Percentiles rank a stretch among this genome's conserved stretches.
Conservation (phyloP, 2,329 filamentous ascomycete species). For the Fusarium sp. region DNA sequence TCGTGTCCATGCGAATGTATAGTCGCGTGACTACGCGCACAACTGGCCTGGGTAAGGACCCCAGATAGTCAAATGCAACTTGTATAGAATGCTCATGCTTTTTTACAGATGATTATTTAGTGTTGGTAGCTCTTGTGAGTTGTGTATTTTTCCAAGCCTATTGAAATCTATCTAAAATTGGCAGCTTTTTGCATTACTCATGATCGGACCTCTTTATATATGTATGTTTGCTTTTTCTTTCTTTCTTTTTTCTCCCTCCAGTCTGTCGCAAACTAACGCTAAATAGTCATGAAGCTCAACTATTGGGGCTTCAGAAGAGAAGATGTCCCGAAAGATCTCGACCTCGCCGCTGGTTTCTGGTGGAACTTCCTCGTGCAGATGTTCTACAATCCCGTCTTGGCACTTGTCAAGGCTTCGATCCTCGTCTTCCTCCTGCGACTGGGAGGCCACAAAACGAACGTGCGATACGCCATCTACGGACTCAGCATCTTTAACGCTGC, state of each 20-base stretch:
- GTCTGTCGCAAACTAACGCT: too few relatives aligned
- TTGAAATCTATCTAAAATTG: neutral
- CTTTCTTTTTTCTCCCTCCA: accelerated
- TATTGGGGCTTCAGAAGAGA: slow-evolving; percentile 50
- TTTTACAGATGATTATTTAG: slow-evolving; percentile 30
- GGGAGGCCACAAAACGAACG: slow-evolving; percentile 53
- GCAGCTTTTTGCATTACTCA: slow-evolving; percentile 36
- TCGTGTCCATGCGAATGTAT: slow-evolving; percentile 47
- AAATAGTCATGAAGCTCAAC: slow-evolving; percentile 50
- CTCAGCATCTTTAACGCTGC: slow-evolving; percentile 47
- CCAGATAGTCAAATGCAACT: neutral
- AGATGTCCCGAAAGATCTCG: slow-evolving; percentile 41
- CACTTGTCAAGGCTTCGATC: slow-evolving; percentile 60
- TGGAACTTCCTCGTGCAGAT: slow-evolving; percentile 58
- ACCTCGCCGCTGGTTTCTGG: slow-evolving; percentile 43
- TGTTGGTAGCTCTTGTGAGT: slow-evolving; percentile 31
- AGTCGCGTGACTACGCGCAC: slow-evolving; percentile 48
- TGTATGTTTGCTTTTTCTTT: slow-evolving; percentile 7
- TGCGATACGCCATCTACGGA: slow-evolving; percentile 29
- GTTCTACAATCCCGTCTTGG: slow-evolving; percentile 61
- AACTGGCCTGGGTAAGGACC: slow-evolving; percentile 43
- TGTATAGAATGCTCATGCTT: neutral
- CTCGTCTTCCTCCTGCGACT: slow-evolving; percentile 61
- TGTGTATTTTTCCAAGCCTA: accelerated
- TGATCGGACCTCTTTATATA: slow-evolving; percentile 37